Percentiles rank a stretch among this genome's conserved stretches.
Evolutionary conservation across 768 basidiomycete genomes (phyloP).

Genomic region (Tricholoma sp.): DNA sequence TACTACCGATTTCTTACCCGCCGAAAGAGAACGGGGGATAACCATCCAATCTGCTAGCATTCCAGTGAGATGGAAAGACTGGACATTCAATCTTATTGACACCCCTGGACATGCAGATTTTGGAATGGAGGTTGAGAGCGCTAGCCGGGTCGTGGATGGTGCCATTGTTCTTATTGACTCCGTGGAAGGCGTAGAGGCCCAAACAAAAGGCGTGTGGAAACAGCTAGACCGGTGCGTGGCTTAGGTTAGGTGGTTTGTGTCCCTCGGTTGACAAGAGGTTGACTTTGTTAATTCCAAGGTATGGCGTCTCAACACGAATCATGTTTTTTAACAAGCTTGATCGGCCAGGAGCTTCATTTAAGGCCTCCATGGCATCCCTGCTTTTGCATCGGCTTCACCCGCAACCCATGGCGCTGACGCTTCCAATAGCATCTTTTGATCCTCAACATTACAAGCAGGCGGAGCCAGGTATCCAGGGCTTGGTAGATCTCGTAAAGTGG

Average conservation of each 20-base stretch:
- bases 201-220: conserved; percentile 85
- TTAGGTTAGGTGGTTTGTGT: conserved; percentile 23
- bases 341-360: conserved; percentile 78
- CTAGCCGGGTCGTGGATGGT: conserved; percentile 85
- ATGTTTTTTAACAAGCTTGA: conserved; percentile 88
- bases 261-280: conserved; percentile 1
- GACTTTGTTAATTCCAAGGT: conserved; percentile 37
- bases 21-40: conserved; percentile 86
- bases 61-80: conserved; percentile 79
- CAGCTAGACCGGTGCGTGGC: conserved; percentile 72
- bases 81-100: conserved; percentile 85
- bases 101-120: conserved; percentile 93
- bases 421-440: conserved; percentile 78
- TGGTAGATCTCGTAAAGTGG: conserved; percentile 83
- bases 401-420: conserved; percentile 60
- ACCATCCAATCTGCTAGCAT: conserved; percentile 92
- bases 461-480: conserved; percentile 80
- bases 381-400: conserved; percentile 72
- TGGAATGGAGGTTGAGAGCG: conserved; percentile 96
- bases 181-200: conserved; percentile 88
- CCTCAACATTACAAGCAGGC: conserved; percentile 58
- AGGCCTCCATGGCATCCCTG: conserved; percentile 64
- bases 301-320: conserved; percentile 72
- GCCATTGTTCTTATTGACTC: conserved; percentile 86
- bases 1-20: conserved; percentile 85